Evolutionary conservation across 164 flowering plant species (phyloP).

Genomic region (Nymphaea thermarum): DNA sequence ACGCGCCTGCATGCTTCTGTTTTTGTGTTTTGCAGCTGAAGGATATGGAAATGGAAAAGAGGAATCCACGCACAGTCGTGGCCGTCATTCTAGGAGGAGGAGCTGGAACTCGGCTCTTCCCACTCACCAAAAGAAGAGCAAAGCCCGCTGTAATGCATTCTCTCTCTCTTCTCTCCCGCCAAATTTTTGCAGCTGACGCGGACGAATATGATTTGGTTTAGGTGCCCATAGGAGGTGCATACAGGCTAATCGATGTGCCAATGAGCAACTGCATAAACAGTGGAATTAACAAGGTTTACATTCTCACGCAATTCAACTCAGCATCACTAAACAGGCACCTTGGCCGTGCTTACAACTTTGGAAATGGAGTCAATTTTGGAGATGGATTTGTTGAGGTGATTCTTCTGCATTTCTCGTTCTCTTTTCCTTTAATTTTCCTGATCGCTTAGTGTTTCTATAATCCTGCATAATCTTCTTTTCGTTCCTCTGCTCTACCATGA

Average conservation of each 20-base stretch:
- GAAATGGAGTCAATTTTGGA: slow-evolving; percentile 65
- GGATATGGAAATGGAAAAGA: slow-evolving; percentile 45
- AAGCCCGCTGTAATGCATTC: slow-evolving; percentile 67
- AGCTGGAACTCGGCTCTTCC: slow-evolving; percentile 94
- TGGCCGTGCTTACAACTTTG: slow-evolving; percentile 67
- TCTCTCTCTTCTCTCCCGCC: background rate
- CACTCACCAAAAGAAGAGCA: slow-evolving; percentile 85
- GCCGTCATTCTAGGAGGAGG: slow-evolving; percentile 93
- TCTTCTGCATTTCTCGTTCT: background rate
- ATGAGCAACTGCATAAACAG: slow-evolving; percentile 99
- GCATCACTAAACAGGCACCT: slow-evolving; percentile 91
- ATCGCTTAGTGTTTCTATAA: too few species aligned
- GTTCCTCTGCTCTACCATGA: too few species aligned
- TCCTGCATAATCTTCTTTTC: too few species aligned
- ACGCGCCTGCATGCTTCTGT: background rate
- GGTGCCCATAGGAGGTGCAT: slow-evolving; percentile 96
- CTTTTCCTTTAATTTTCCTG: background rate
- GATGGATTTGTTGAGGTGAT: slow-evolving; percentile 89
- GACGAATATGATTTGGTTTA: slow-evolving; percentile 8
- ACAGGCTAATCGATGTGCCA: slow-evolving; percentile 91
- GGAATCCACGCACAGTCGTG: slow-evolving; percentile 58
- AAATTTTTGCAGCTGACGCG: background rate
- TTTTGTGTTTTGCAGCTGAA: slow-evolving; percentile 31
- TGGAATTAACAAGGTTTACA: slow-evolving; percentile 85
- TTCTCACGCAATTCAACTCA: slow-evolving; percentile 93